Percentiles rank a stretch among this genome's conserved stretches.
Conservation (phyloP, 192 early-diverging fungal genomes). For the Umbelopsis sp. region DNA sequence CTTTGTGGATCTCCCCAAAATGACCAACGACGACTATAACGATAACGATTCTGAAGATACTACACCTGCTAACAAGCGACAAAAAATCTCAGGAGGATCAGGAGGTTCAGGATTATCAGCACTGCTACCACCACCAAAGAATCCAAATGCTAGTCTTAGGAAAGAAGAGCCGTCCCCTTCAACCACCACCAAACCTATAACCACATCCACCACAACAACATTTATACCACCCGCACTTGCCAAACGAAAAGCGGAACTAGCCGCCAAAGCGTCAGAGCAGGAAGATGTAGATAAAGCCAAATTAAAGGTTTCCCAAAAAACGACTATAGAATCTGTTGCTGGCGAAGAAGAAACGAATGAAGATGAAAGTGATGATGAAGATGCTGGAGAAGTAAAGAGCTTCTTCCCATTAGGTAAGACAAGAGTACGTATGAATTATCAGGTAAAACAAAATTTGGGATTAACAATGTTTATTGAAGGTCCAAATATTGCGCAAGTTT, state of each 20-base stretch:
- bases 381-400: conserved; percentile 15
- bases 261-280: not conserved
- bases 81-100: not conserved
- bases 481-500: not conserved
- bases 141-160: not conserved
- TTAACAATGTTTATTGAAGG: not conserved
- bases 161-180: not conserved
- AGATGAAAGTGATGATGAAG: conserved; percentile 15
- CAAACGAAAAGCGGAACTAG: conserved; percentile 19
- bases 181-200: not conserved
- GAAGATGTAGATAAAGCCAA: not conserved
- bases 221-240: conserved; percentile 24
- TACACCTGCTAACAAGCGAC: not conserved
- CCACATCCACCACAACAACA: conserved; percentile 1
- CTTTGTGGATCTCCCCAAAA: conserved; percentile 14
- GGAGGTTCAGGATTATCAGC: conserved; percentile 7
- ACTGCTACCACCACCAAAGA: conserved; percentile 27
- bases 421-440: not conserved
- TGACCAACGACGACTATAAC: not conserved
- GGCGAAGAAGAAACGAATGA: conserved; percentile 23
- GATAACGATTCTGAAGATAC: not conserved
- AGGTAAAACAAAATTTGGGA: not conserved
- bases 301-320: not conserved
- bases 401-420: conserved; percentile 35
- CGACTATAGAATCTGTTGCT: not conserved